Conservation (phyloP, 106 monocot genomes). For the Dactylorhiza incarnata region DNA sequence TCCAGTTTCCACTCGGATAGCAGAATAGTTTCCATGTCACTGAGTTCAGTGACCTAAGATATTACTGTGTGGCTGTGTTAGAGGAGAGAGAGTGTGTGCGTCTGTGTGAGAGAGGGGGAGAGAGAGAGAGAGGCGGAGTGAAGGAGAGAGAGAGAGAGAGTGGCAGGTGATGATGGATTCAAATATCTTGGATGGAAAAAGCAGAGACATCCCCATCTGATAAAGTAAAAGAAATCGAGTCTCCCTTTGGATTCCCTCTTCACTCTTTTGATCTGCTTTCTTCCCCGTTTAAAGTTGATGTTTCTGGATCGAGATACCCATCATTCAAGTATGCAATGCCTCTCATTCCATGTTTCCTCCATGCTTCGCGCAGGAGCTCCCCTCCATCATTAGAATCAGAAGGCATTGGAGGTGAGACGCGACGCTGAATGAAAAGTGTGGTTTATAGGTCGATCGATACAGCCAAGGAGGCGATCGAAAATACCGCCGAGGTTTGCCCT, state of each 20-base stretch:
- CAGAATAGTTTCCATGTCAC: too few relatives aligned
- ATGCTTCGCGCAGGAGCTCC: conserved; percentile 23
- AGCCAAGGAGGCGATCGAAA: background rate
- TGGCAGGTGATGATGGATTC: conserved; percentile 6
- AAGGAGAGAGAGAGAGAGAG: background rate
- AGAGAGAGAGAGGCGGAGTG: background rate
- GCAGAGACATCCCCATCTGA: conserved; percentile 21
- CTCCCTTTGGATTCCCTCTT: background rate
- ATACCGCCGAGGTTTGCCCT: background rate
- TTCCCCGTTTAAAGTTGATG: background rate
- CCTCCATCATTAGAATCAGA: conserved; percentile 16
- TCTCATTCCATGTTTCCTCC: conserved; percentile 14
- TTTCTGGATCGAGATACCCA: background rate
- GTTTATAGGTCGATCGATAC: background rate
- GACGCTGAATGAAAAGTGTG: conserved; percentile 4
- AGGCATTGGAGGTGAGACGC: background rate
- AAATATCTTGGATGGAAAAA: conserved; percentile 23
- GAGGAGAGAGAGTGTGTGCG: too few relatives aligned
- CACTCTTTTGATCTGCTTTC: background rate
- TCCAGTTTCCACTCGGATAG: too few relatives aligned
- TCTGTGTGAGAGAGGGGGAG: background rate
- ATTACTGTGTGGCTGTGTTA: too few relatives aligned
- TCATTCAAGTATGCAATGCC: conserved; percentile 9
- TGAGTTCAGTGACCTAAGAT: too few relatives aligned
- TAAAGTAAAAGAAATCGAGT: conserved; percentile 9